A percentile compares a stretch with the other conserved stretches of the same genome.
Evolutionary conservation across 2,329 filamentous ascomycete species (phyloP).

Genomic region (Colletotrichum somersetense): DNA sequence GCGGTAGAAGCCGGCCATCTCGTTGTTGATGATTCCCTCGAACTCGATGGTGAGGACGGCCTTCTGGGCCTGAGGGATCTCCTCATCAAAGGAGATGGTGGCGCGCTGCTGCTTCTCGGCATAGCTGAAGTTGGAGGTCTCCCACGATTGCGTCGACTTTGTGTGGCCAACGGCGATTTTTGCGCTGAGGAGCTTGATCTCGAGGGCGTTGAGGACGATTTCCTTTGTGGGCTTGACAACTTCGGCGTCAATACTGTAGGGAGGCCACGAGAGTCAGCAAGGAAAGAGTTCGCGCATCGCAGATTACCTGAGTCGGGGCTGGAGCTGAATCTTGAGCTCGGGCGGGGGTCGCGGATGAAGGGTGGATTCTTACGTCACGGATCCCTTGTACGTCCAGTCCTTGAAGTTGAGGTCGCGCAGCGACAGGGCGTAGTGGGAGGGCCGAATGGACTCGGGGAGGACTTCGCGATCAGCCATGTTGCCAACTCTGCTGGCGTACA

Average conservation of each 20-base stretch:
- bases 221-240: conserved; percentile 79
- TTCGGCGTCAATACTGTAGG: conserved; percentile 76
- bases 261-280: conserved; percentile 25
- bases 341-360: conserved; percentile 8
- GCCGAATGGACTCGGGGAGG: conserved; percentile 77
- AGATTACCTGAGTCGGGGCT: conserved; percentile 8
- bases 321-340: neutral
- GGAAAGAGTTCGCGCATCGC: neutral
- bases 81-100: conserved; percentile 80
- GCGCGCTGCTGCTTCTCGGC: conserved; percentile 87
- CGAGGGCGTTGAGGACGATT: conserved; percentile 86
- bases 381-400: conserved; percentile 83
- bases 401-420: conserved; percentile 85
- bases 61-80: conserved; percentile 76
- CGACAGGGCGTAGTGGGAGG: conserved; percentile 86
- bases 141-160: conserved; percentile 67
- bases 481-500: conserved; percentile 45
- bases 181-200: conserved; percentile 79
- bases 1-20: conserved; percentile 94
- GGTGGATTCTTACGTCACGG: conserved; percentile 66
- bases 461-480: conserved; percentile 72
- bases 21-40: conserved; percentile 85
- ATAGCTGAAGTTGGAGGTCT: conserved; percentile 79
- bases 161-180: conserved; percentile 71
- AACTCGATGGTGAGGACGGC: conserved; percentile 79